phyloP scores from a whole-genome alignment of 768 basidiomycete genomes.

The Nidularia sp. region DNA sequence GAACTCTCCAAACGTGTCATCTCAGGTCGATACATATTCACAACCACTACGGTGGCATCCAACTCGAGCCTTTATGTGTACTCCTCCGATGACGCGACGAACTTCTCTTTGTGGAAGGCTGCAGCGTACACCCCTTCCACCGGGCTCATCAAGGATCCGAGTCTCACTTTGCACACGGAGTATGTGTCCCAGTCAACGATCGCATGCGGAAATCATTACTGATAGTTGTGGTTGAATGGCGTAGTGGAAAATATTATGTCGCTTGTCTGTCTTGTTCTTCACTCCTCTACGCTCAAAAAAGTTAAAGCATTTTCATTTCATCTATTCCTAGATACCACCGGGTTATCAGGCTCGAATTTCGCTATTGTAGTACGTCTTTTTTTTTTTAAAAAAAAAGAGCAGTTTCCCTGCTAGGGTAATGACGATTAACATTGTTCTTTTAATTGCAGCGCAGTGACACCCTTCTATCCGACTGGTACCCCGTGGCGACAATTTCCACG shows the following conservation, averaged over 20 bases:
- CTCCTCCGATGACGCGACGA: slow-evolving; percentile 25
- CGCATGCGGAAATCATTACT: background rate
- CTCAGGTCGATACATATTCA: slow-evolving; percentile 25
- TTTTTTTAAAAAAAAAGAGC: background rate
- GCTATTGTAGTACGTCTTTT: slow-evolving; percentile 22
- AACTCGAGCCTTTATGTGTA: slow-evolving; percentile 29
- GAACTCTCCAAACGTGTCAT: slow-evolving; percentile 25
- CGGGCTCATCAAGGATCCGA: slow-evolving; percentile 29
- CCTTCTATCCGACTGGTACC: slow-evolving; percentile 19
- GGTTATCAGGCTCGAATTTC: slow-evolving; percentile 29
- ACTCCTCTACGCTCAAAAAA: background rate
- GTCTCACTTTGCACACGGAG: slow-evolving; percentile 29
- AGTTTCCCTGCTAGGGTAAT: too few relatives aligned
- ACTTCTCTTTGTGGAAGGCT: slow-evolving; percentile 23
- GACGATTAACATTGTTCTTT: too few relatives aligned
- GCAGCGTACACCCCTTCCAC: slow-evolving; percentile 28
- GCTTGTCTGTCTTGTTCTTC: slow-evolving; percentile 14
- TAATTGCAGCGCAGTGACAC: slow-evolving; percentile 20
- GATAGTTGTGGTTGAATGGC: background rate
- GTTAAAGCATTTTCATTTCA: background rate
- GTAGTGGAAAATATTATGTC: slow-evolving; percentile 29
- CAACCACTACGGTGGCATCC: slow-evolving; percentile 25
- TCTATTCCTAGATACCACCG: slow-evolving; percentile 20
- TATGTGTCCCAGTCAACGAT: slow-evolving; percentile 7
- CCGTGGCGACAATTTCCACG: slow-evolving; percentile 22